phyloP scores from a whole-genome alignment of 2,329 filamentous ascomycete genomes.

The Neurospora sp. region DNA sequence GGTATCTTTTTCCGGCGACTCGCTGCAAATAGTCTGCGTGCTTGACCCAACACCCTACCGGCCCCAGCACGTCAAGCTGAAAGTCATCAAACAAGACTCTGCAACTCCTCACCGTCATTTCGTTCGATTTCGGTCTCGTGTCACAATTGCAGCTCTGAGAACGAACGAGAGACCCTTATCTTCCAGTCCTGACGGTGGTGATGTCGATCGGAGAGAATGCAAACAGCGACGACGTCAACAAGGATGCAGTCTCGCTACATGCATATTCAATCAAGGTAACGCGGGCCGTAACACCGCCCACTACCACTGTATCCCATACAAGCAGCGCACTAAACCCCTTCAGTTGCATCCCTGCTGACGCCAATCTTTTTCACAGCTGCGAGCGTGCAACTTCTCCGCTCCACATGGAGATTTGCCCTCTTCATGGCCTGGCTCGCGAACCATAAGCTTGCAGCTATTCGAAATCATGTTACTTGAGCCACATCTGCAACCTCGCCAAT shows the following conservation, averaged over 20 bases:
- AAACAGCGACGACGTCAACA: neutral
- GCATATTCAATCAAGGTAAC: neutral
- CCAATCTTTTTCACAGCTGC: neutral
- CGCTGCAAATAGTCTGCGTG: neutral
- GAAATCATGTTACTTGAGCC: neutral
- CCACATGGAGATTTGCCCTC: neutral
- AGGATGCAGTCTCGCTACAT: neutral
- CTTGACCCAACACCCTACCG: neutral
- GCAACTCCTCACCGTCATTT: neutral
- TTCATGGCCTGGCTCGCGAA: neutral
- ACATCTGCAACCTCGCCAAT: neutral
- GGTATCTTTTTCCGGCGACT: neutral
- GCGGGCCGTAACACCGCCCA: neutral
- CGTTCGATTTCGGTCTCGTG: neutral
- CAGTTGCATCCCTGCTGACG: neutral
- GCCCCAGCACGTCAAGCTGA: neutral
- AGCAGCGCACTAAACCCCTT: neutral
- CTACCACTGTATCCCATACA: neutral
- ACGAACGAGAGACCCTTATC: neutral
- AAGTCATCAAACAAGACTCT: neutral
- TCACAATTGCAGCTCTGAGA: neutral
- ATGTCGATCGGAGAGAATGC: neutral
- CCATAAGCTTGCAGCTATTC: neutral
- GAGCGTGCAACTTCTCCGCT: neutral
- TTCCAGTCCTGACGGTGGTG: neutral